phyloP scores from a whole-genome alignment of 345 rosid genomes.

The Aquilaria sinensis region DNA sequence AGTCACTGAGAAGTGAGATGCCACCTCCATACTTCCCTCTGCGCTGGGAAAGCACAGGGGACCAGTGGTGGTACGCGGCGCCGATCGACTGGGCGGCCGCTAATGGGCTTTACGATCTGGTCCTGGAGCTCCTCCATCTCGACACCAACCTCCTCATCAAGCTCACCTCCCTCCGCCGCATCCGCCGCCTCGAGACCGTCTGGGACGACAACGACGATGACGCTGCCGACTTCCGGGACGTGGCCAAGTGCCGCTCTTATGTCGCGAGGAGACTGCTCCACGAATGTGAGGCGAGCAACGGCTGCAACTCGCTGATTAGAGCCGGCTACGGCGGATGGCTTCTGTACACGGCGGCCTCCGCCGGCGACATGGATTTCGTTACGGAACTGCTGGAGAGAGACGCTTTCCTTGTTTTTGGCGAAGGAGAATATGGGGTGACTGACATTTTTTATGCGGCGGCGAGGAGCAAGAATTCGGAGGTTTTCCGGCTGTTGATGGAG shows the following conservation, averaged over 20 bases:
- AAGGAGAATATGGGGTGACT: constrained; percentile 94
- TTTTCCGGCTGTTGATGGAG: constrained; percentile 51
- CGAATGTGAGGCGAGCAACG: constrained; percentile 46
- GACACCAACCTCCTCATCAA: constrained; percentile 94
- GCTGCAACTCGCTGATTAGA: constrained; percentile 64
- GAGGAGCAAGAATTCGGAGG: constrained; percentile 61
- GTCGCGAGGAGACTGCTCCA: constrained; percentile 60
- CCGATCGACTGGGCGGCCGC: constrained; percentile 99
- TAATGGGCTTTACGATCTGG: constrained; percentile 80
- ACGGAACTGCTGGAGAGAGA: constrained; percentile 60
- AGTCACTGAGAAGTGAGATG: constrained; percentile 23
- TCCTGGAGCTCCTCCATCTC: constrained; percentile 72
- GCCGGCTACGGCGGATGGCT: constrained; percentile 99
- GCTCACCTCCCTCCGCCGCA: constrained; percentile 92
- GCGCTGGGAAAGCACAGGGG: constrained; percentile 98
- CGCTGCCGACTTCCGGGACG: constrained; percentile 47
- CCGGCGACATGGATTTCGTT: constrained; percentile 74
- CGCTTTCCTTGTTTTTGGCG: constrained; percentile 87
- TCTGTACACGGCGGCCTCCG: constrained; percentile 89
- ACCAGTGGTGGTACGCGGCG: constrained; percentile 98
- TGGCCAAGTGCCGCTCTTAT: constrained; percentile 57
- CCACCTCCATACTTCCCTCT: constrained; percentile 83
- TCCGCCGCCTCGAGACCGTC: constrained; percentile 94
- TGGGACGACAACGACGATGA: constrained; percentile 71
- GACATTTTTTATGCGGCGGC: constrained; percentile 82